Evolutionary conservation across 2,329 filamentous ascomycete genomes (phyloP).

Genomic region (Fusarium siculi): DNA sequence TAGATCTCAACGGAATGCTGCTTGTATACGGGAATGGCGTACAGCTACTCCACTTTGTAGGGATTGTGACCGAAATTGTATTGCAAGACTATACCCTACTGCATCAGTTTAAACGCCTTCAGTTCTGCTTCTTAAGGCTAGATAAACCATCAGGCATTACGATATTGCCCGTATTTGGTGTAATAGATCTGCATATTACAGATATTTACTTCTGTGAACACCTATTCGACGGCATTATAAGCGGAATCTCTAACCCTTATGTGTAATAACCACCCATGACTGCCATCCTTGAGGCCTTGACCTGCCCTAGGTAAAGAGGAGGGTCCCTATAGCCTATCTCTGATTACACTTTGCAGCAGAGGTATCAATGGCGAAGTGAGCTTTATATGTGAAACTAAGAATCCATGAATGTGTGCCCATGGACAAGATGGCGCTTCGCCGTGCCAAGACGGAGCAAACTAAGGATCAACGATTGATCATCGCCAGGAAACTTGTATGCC

Average conservation of each 20-base stretch:
- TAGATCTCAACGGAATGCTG: not conserved
- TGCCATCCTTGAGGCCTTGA: not conserved
- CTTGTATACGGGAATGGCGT: not conserved
- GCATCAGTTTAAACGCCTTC: not conserved
- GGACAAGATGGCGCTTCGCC: not conserved
- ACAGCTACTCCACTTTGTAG: not conserved
- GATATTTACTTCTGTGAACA: not conserved
- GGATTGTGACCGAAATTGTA: too few relatives aligned
- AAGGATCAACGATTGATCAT: not conserved
- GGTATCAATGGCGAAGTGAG: not conserved
- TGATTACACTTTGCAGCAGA: not conserved
- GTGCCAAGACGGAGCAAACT: not conserved
- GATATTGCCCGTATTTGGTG: not conserved
- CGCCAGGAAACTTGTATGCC: not conserved
- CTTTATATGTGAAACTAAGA: not conserved
- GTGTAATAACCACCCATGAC: too few relatives aligned
- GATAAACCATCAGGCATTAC: not conserved
- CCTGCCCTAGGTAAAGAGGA: not conserved
- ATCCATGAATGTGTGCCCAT: not conserved
- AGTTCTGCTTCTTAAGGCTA: not conserved
- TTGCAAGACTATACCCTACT: not conserved
- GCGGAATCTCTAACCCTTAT: not conserved
- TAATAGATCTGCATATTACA: not conserved
- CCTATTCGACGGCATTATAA: not conserved
- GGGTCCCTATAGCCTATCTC: fast-evolving